These are phyloP conservation scores for Aspergillus sp. DNA, from an alignment of 2,329 filamentous ascomycete genomes.

Conservation along the genomic window DNA sequence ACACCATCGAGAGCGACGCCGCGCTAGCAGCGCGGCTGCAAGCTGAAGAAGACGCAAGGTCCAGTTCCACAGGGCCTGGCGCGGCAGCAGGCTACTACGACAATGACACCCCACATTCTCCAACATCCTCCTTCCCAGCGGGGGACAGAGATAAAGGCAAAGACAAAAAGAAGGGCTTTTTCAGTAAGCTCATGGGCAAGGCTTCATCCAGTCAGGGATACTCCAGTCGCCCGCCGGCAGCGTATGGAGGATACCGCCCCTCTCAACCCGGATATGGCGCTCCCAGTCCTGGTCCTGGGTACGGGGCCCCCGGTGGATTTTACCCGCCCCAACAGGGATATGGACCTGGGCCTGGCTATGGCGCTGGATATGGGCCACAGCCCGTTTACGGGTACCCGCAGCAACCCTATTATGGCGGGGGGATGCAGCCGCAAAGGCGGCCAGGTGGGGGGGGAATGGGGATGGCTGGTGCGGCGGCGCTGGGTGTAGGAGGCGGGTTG, in stretches of 20 bases:
- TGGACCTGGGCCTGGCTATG: constrained; percentile 28
- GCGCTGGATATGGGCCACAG: constrained; percentile 33
- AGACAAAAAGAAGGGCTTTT: constrained; percentile 41
- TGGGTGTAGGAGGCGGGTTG: constrained; percentile 79
- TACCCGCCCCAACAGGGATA: constrained; percentile 38
- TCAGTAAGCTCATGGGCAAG: constrained; percentile 57
- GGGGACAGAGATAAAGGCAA: constrained; percentile 23
- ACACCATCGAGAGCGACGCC: constrained; percentile 64
- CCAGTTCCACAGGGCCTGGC: constrained; percentile 37
- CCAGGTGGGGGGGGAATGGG: constrained; percentile 56
- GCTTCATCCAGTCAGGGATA: constrained; percentile 16
- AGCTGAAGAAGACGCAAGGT: constrained; percentile 73
- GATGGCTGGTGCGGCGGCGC: constrained; percentile 69
- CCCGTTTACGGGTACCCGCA: constrained; percentile 39
- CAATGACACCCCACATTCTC: not conserved
- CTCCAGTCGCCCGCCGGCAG: constrained; percentile 31
- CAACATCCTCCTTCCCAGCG: not conserved
- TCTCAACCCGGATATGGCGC: constrained; percentile 16
- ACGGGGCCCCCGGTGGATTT: constrained; percentile 14
- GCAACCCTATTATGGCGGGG: constrained; percentile 33
- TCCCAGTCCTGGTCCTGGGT: not conserved
- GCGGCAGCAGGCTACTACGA: constrained; percentile 51
- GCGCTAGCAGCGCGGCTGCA: constrained; percentile 74
- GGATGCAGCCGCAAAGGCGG: constrained; percentile 45
- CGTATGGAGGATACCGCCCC: constrained; percentile 16